These are phyloP conservation scores for Russula sp. DNA, from an alignment of 768 basidiomycete species.

Conservation along the genomic window DNA sequence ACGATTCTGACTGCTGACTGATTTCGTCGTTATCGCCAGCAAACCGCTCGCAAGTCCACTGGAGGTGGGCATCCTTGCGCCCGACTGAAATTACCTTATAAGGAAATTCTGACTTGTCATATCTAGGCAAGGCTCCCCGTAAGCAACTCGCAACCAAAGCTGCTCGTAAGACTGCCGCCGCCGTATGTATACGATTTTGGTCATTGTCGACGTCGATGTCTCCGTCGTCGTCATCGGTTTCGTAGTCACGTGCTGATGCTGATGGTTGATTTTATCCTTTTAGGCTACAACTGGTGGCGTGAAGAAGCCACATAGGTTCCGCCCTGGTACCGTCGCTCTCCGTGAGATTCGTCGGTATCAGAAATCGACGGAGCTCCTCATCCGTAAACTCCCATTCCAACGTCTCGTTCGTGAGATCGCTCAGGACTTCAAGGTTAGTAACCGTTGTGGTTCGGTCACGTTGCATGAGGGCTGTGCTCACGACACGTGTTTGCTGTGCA, in stretches of 20 bases:
- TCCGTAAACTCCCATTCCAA: constrained; percentile 99
- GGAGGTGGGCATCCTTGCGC: constrained; percentile 63
- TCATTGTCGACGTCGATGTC: constrained; percentile 31
- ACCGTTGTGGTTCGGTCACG: not conserved
- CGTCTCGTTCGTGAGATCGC: constrained; percentile 95
- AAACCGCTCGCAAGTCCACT: constrained; percentile 99
- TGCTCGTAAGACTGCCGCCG: constrained; percentile 78
- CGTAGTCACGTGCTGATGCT: constrained; percentile 30
- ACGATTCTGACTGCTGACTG: not conserved
- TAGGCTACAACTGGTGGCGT: constrained; percentile 90
- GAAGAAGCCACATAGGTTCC: constrained; percentile 99
- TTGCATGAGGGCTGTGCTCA: constrained; percentile 5
- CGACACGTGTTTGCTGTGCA: constrained; percentile 34
- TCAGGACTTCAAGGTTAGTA: constrained; percentile 87
- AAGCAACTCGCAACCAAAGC: constrained; percentile 97
- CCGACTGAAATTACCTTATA: constrained; percentile 35
- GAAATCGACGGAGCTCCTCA: constrained; percentile 97
- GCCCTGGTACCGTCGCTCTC: constrained; percentile 96
- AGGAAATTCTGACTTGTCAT: constrained; percentile 34
- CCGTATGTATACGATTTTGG: constrained; percentile 48
- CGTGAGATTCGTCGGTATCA: constrained; percentile 99
- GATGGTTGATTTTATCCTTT: constrained; percentile 9
- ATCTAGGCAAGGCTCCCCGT: constrained; percentile 79
- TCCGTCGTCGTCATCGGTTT: constrained; percentile 27
- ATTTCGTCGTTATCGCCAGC: constrained; percentile 49